Evolutionary conservation across 1,284 basidiomycete species (phyloP).

Genomic region (Ganoderma meredithae): DNA sequence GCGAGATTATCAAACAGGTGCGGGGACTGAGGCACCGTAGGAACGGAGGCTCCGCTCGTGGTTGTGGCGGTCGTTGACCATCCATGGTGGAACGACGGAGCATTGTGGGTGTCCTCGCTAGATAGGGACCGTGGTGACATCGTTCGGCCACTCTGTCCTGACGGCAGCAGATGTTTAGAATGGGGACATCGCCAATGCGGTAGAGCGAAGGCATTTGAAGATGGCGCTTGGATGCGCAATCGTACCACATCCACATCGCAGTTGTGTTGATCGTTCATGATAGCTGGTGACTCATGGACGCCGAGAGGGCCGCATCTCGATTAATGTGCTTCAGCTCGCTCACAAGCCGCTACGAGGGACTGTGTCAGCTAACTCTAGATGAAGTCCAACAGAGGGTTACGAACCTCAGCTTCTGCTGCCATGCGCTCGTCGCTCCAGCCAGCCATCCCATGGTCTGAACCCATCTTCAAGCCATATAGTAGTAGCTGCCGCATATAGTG

Average conservation of each 20-base stretch:
- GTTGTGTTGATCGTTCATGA: neutral
- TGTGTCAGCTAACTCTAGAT: neutral
- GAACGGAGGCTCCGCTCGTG: neutral
- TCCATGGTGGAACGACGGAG: neutral
- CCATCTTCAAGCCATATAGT: constrained; percentile 68
- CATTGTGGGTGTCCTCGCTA: neutral
- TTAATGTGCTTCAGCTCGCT: constrained; percentile 25
- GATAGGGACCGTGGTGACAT: neutral
- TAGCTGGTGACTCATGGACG: constrained; percentile 6
- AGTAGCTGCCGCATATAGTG: constrained; percentile 78
- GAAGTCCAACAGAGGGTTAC: neutral
- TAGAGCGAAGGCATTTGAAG: neutral
- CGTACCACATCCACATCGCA: neutral
- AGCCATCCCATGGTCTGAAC: constrained; percentile 37
- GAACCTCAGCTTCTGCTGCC: constrained; percentile 32
- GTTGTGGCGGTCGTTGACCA: neutral
- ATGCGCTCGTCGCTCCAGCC: constrained; percentile 23
- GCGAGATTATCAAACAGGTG: constrained; percentile 30
- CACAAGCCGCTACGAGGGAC: constrained; percentile 22
- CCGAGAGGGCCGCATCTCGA: constrained; percentile 6
- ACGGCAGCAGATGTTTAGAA: neutral
- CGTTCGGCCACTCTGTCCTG: neutral
- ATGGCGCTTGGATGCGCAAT: neutral
- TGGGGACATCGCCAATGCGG: neutral
- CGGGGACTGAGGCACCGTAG: neutral